Conservation (phyloP, 2,329 filamentous ascomycete genomes). For the Aureobasidium sp. region DNA sequence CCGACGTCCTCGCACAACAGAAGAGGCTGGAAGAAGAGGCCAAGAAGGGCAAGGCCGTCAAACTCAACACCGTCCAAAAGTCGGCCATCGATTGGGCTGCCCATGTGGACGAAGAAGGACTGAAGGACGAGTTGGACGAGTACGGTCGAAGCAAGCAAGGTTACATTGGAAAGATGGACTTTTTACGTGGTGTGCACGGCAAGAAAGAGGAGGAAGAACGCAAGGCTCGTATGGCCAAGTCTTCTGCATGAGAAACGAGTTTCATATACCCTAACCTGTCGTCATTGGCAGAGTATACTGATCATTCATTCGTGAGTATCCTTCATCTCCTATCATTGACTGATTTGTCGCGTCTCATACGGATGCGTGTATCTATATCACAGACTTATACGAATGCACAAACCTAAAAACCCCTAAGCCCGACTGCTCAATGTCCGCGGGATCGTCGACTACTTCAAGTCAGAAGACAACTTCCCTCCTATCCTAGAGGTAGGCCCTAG, state of each 20-base stretch:
- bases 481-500: too few relatives aligned
- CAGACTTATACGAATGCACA: too few relatives aligned
- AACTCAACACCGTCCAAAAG: conserved; percentile 59
- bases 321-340: too few relatives aligned
- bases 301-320: too few relatives aligned
- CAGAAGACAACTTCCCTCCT: too few relatives aligned
- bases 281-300: neutral
- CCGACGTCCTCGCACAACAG: conserved; percentile 25
- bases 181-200: conserved; percentile 49
- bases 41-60: conserved; percentile 39
- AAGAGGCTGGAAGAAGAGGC: conserved; percentile 24
- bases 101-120: conserved; percentile 53
- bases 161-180: conserved; percentile 54
- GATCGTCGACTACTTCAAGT: too few relatives aligned
- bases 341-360: too few relatives aligned
- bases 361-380: too few relatives aligned
- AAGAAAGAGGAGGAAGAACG: conserved; percentile 48
- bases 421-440: too few relatives aligned
- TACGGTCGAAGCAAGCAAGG: conserved; percentile 55
- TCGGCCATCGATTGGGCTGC: conserved; percentile 56
- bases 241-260: conserved; percentile 2
- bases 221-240: conserved; percentile 31
- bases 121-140: conserved; percentile 51
- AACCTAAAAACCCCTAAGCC: too few relatives aligned
- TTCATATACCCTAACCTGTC: neutral